Base-by-base conservation (phyloP, 805 yeast genomes). In the Metschnikowia orientalis region DNA sequence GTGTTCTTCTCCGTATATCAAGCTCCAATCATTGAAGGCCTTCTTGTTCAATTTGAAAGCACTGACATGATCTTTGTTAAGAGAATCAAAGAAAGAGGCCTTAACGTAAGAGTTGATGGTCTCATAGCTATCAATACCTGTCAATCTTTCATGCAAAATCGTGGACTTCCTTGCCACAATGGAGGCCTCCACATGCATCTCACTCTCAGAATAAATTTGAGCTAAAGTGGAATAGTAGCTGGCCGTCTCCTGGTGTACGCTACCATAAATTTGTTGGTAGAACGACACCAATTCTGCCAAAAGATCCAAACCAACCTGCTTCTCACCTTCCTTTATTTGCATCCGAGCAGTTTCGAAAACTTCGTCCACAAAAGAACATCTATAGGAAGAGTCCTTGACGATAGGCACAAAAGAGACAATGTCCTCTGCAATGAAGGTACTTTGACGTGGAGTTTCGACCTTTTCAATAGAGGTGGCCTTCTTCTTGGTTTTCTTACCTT, bases 251-350 rank as follows among this genome's bases (percentile, higher is more conserved):
- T 81, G 73, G 50, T 89, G 92, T 18, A 90, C 71, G 17, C 70
- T 55, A 18, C 97, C 96, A 48, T 84, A 84, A 18, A 86, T 77
- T 53, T 87, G 95, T 55, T 88, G 95, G 42, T 77, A 76, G 34
- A 87, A 69, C 6, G 81, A 61, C 21, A 85, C 62, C 18, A 92
- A 69, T 56, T 90, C 95, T 18, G 69, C 59, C 45, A 89, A 61
- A 33, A 84, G 69, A 20, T 73, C 68, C 37, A 80, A 53, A 8
- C 89, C 95, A 17, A 75, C 63, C 6, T 73, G 75, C 40, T 50
- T 58, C 20, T 67, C 70, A 19, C 69, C 71, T 18, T 55, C 57
- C 22, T 57, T 54, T 35, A 67, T 51, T 44, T 62, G 61, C 16
- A 57, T 42, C 36, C 67, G 59, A 32, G 87, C 89, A 48, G 78